Evolutionary conservation across 331 rosid species (phyloP).

Genomic region (Quercus phellos): DNA sequence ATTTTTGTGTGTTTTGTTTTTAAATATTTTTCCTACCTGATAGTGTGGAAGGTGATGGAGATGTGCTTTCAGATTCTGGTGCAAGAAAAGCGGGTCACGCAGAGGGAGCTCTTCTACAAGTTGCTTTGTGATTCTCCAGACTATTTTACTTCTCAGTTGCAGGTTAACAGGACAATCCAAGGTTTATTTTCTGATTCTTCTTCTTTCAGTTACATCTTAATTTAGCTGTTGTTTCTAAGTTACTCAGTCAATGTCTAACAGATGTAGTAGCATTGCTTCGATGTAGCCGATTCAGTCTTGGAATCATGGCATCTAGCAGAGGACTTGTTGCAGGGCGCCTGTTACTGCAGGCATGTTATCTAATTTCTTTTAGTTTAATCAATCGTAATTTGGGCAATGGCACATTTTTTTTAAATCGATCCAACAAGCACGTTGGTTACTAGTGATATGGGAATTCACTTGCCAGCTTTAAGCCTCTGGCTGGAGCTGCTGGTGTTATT

Average conservation of each 20-base stretch:
- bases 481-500: neutral
- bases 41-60: constrained; percentile 93
- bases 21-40: neutral
- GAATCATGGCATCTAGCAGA: constrained; percentile 92
- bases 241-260: constrained; percentile 13
- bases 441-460: neutral
- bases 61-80: constrained; percentile 68
- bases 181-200: constrained; percentile 31
- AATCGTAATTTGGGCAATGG: neutral
- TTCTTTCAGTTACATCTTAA: neutral
- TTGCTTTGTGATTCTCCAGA: constrained; percentile 66
- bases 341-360: constrained; percentile 46
- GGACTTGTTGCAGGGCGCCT: constrained; percentile 84
- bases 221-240: neutral
- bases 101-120: constrained; percentile 89
- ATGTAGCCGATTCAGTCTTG: constrained; percentile 89
- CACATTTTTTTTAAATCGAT: neutral
- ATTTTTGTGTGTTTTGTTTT: neutral
- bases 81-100: constrained; percentile 74
- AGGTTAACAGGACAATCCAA: constrained; percentile 81
- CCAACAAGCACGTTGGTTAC: neutral
- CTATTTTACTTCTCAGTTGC: constrained; percentile 66
- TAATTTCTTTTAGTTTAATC: neutral
- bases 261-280: constrained; percentile 87
- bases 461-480: neutral